Evolutionary conservation across 768 basidiomycete genomes (phyloP).

Genomic region (Gloeophyllum trabeum): DNA sequence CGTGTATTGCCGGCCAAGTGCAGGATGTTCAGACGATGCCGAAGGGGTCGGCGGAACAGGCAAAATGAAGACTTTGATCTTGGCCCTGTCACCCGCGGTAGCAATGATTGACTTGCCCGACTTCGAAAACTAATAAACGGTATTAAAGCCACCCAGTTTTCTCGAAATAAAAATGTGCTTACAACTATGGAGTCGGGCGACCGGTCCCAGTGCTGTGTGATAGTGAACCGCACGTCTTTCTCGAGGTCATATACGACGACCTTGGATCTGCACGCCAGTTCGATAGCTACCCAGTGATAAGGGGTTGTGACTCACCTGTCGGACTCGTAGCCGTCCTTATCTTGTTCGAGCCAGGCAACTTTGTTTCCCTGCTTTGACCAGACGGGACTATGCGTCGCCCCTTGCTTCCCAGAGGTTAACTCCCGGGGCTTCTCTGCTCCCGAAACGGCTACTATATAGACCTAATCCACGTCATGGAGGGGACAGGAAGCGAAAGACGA

Average conservation of each 20-base stretch:
- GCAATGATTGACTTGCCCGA: constrained; percentile 62
- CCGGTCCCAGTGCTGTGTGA: constrained; percentile 82
- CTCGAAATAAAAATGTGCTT: constrained; percentile 17
- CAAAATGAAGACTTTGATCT: constrained; percentile 61
- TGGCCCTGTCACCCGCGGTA: constrained; percentile 70
- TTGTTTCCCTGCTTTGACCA: constrained; percentile 59
- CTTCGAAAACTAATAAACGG: constrained; percentile 50
- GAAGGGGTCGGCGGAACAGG: constrained; percentile 53
- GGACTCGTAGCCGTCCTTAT: constrained; percentile 81
- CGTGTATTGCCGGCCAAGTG: constrained; percentile 27
- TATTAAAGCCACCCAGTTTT: too few relatives aligned
- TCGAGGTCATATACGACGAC: constrained; percentile 70
- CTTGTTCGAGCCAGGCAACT: constrained; percentile 82
- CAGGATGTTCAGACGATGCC: constrained; percentile 40
- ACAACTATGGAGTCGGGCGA: constrained; percentile 56
- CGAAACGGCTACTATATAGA: constrained; percentile 57
- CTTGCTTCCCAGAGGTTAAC: constrained; percentile 77
- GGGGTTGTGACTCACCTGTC: constrained; percentile 41
- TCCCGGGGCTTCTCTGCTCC: constrained; percentile 41
- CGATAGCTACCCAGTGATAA: not conserved
- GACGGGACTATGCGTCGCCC: constrained; percentile 66
- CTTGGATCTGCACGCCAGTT: constrained; percentile 37
- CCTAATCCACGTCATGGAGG: constrained; percentile 24
- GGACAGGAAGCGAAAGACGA: not conserved
- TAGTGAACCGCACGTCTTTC: constrained; percentile 53